Percentiles rank a stretch among this genome's conserved stretches.
Conservation (phyloP, 768 basidiomycete species). For the Mycena amicta region DNA sequence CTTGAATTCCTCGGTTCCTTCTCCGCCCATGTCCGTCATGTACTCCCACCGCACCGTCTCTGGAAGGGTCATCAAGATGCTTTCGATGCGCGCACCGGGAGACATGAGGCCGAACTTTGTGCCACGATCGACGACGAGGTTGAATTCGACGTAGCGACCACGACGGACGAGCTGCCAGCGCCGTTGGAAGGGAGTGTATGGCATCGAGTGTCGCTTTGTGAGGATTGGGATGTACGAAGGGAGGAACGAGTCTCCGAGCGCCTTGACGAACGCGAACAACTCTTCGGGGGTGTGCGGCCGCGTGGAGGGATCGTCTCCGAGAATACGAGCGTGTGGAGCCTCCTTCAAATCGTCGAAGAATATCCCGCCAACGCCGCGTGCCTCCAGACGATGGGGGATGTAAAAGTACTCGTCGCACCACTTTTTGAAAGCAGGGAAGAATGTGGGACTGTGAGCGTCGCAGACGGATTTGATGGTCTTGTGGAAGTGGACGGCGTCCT, state of each 20-base stretch:
- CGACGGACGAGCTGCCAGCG: constrained; percentile 88
- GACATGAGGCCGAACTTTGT: constrained; percentile 64
- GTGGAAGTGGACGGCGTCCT: constrained; percentile 90
- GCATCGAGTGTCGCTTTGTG: constrained; percentile 51
- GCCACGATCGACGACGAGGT: constrained; percentile 62
- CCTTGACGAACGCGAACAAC: constrained; percentile 75
- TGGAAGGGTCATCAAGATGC: constrained; percentile 66
- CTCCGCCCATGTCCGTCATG: constrained; percentile 53
- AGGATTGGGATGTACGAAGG: constrained; percentile 93
- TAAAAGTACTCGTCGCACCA: constrained; percentile 99
- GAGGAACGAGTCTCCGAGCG: constrained; percentile 78
- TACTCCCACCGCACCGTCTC: constrained; percentile 72
- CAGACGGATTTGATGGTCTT: constrained; percentile 72
- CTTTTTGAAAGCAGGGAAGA: constrained; percentile 83
- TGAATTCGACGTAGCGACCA: constrained; percentile 78
- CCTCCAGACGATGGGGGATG: constrained; percentile 84
- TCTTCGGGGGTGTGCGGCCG: constrained; percentile 64
- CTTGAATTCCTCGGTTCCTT: constrained; percentile 48
- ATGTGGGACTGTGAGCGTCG: constrained; percentile 63
- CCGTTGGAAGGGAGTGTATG: constrained; percentile 66
- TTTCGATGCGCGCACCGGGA: constrained; percentile 67
- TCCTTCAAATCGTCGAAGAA: constrained; percentile 94
- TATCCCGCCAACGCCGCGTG: constrained; percentile 89
- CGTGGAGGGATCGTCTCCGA: constrained; percentile 31
- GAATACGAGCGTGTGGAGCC: constrained; percentile 65